Evolutionary conservation across 768 basidiomycete species (phyloP).

Genomic region (Naganishia antarctica): DNA sequence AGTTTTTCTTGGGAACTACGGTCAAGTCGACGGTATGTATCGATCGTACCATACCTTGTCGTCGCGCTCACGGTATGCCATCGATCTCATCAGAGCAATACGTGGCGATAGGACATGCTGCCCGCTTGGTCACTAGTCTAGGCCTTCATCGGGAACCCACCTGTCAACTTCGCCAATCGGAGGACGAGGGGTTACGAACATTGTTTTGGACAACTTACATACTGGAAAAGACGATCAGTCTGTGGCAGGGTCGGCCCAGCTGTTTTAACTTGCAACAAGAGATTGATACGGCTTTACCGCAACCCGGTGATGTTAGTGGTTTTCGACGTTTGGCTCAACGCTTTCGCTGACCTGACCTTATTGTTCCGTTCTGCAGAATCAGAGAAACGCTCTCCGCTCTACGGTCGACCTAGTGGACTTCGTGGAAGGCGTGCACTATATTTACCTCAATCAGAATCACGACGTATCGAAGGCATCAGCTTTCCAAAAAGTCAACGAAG

Average conservation of each 20-base stretch:
- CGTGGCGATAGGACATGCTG: slow-evolving; percentile 19
- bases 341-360: neutral
- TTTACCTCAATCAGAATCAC: slow-evolving; percentile 18
- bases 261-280: slow-evolving; percentile 5
- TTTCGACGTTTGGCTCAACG: neutral
- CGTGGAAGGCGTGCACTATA: slow-evolving; percentile 9
- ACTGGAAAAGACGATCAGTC: slow-evolving; percentile 19
- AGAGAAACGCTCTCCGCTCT: slow-evolving; percentile 3
- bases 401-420: slow-evolving; percentile 17
- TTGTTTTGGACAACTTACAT: slow-evolving; percentile 12
- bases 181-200: slow-evolving; percentile 15
- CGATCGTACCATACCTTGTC: too few relatives aligned
- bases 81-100: slow-evolving; percentile 3
- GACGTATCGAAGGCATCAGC: neutral
- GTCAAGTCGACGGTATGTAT: slow-evolving; percentile 20
- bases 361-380: neutral
- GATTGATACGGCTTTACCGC: slow-evolving; percentile 18
- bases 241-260: slow-evolving; percentile 24
- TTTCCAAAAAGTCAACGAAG: neutral
- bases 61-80: neutral
- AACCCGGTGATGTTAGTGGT: neutral
- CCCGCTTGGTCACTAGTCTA: slow-evolving; percentile 7
- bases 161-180: neutral
- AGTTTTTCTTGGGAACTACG: slow-evolving; percentile 22
- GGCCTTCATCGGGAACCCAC: slow-evolving; percentile 18